These are phyloP conservation scores for Physcia stellaris DNA, from an alignment of 495 filamentous ascomycete species.

Conservation along the genomic window DNA sequence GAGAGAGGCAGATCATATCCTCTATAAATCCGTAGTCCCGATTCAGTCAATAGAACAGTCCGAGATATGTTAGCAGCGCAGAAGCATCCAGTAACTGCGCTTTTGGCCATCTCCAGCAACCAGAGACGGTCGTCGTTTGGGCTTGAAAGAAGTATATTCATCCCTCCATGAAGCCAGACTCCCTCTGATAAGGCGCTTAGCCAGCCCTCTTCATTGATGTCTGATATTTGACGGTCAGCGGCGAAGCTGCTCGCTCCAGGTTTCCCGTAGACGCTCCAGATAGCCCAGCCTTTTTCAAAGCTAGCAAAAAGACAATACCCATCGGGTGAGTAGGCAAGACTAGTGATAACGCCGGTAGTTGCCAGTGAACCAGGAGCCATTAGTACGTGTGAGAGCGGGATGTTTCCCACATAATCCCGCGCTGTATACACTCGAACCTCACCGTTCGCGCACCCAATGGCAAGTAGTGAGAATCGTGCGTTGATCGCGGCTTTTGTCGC, in stretches of 20 bases:
- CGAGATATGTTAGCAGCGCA: constrained; percentile 78
- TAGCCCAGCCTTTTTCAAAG: constrained; percentile 86
- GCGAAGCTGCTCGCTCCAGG: constrained; percentile 68
- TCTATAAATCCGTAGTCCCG: constrained; percentile 77
- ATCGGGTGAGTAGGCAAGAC: constrained; percentile 81
- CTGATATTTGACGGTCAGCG: constrained; percentile 47
- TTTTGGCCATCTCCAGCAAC: constrained; percentile 83
- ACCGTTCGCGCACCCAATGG: constrained; percentile 72
- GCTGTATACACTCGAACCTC: constrained; percentile 76
- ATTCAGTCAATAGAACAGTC: constrained; percentile 75
- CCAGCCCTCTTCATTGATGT: constrained; percentile 63
- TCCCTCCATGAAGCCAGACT: constrained; percentile 78
- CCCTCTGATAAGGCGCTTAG: constrained; percentile 59
- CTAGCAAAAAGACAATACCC: constrained; percentile 94
- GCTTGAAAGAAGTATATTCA: constrained; percentile 63
- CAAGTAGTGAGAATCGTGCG: constrained; percentile 84
- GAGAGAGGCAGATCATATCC: constrained; percentile 85
- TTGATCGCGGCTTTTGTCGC: constrained; percentile 75
- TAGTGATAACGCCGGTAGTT: constrained; percentile 55
- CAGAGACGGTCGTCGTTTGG: constrained; percentile 64
- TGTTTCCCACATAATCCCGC: constrained; percentile 84
- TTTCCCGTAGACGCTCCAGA: constrained; percentile 96
- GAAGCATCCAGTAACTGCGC: constrained; percentile 79
- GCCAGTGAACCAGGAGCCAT: constrained; percentile 45
- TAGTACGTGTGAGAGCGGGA: constrained; percentile 76